Evolutionary conservation across 2,329 filamentous ascomycete genomes (phyloP).

Genomic region (Ophiostoma himal-ulmi): DNA sequence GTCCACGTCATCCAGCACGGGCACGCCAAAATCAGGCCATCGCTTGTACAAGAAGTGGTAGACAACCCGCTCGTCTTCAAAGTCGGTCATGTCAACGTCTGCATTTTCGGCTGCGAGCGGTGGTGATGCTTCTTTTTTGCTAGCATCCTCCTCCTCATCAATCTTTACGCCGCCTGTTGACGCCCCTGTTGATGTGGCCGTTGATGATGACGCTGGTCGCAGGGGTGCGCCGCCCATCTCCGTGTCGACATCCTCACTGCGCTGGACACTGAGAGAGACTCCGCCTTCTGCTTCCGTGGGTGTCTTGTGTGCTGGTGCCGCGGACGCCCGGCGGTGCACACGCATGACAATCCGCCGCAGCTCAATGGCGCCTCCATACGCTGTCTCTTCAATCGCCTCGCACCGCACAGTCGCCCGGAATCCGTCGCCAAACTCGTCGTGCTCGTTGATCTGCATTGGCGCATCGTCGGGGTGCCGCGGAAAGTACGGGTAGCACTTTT

Average conservation of each 20-base stretch:
- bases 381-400: conserved; percentile 53
- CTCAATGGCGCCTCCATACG: conserved; percentile 56
- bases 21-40: conserved; percentile 89
- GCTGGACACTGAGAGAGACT: not conserved
- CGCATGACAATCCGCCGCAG: conserved; percentile 65
- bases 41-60: conserved; percentile 80
- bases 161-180: not conserved
- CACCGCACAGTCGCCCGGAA: conserved; percentile 66
- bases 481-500: conserved; percentile 90
- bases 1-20: conserved; percentile 59
- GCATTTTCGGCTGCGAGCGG: not conserved
- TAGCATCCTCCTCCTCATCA: not conserved
- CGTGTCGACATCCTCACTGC: not conserved
- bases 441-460: conserved; percentile 53
- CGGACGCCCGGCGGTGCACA: conserved; percentile 31
- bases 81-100: conserved; percentile 4
- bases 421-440: conserved; percentile 58
- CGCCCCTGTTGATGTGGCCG: not conserved
- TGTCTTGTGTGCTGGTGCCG: too few species aligned
- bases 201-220: not conserved
- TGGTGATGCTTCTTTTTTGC: not conserved
- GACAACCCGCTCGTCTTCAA: conserved; percentile 54
- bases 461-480: conserved; percentile 53
- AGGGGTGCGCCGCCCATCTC: conserved; percentile 5
- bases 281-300: too few species aligned